These are phyloP conservation scores for Phytopythium vexans DNA, from an alignment of 352 stramenopile genomes.

Conservation along the genomic window DNA sequence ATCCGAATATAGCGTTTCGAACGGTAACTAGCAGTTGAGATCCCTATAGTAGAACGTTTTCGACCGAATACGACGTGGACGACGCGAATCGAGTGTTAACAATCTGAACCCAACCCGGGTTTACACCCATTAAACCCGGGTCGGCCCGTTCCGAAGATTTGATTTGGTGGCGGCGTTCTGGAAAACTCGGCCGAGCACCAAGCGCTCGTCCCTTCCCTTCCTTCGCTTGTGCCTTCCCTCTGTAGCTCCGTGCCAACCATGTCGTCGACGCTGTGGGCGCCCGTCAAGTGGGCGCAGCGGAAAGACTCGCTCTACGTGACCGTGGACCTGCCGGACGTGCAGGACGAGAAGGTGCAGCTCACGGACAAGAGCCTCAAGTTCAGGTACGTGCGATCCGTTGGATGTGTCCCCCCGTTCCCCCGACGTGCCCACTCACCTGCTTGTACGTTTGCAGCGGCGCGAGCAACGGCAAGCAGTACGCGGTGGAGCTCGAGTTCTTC, in stretches of 20 bases:
- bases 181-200: not conserved
- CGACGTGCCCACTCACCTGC: no score
- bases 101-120: no score
- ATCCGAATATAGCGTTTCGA: not conserved
- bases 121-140: no score
- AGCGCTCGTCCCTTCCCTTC: not conserved
- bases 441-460: conserved; percentile 45
- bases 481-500: conserved; percentile 95
- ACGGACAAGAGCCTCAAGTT: conserved; percentile 89
- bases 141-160: no score
- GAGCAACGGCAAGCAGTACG: conserved; percentile 92
- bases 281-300: conserved; percentile 96
- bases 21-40: not conserved
- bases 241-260: not conserved
- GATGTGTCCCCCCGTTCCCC: no score
- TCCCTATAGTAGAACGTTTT: not conserved
- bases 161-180: not conserved
- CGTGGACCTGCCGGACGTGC: conserved; percentile 93
- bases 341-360: conserved; percentile 91
- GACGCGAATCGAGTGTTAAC: not conserved
- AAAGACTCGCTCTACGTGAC: conserved; percentile 96
- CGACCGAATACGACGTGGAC: not conserved
- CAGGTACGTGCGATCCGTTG: conserved; percentile 30
- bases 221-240: not conserved
- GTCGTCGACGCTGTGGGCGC: conserved; percentile 73